A percentile compares a stretch with the other conserved stretches of the same genome.
Evolutionary conservation across 257 asterid genomes (phyloP).

Genomic region (Paulownia fortunei): DNA sequence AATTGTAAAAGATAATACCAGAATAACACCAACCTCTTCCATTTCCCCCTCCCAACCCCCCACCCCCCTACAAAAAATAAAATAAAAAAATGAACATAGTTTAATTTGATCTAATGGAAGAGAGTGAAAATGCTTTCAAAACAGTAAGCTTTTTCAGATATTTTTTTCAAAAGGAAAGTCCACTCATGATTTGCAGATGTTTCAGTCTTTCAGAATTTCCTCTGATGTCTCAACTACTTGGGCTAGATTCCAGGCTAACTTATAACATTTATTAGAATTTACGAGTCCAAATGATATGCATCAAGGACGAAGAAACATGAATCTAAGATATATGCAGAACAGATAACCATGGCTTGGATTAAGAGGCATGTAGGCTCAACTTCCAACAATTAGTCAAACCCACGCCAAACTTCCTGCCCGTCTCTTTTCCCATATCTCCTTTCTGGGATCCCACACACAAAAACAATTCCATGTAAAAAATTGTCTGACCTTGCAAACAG

Average conservation of each 20-base stretch:
- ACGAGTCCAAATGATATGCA: constrained; percentile 1
- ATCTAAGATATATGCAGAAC: neutral
- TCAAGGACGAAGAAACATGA: neutral
- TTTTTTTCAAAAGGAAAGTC: neutral
- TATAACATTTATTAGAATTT: neutral
- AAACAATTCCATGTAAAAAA: neutral
- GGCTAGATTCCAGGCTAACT: neutral
- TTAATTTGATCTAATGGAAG: neutral
- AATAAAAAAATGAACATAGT: neutral
- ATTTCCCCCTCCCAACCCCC: neutral
- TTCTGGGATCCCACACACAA: neutral
- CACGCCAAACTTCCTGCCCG: constrained; percentile 5
- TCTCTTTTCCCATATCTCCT: neutral
- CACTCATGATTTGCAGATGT: constrained; percentile 20
- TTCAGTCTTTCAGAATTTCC: neutral
- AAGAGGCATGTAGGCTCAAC: neutral
- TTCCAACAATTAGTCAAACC: neutral
- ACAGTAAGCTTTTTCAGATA: neutral
- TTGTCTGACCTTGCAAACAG: constrained; percentile 73
- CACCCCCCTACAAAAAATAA: too few species aligned
- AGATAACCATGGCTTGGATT: neutral
- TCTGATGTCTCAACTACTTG: neutral
- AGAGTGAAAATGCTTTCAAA: neutral
- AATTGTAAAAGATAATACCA: neutral
- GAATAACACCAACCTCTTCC: neutral